These are phyloP conservation scores for Lagerstroemia fauriei DNA, from an alignment of 441 rosid genomes.

Conservation along the genomic window DNA sequence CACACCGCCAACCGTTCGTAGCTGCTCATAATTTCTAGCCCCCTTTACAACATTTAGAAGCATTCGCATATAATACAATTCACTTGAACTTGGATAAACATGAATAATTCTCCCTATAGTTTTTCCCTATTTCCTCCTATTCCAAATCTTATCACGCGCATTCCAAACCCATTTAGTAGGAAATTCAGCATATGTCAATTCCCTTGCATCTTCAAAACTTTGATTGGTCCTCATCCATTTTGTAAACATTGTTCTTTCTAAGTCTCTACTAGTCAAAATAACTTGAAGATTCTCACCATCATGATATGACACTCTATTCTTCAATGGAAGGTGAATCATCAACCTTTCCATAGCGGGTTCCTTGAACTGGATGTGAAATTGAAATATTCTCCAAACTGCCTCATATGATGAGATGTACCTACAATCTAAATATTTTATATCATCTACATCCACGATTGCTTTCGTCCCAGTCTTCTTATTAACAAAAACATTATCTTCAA, in stretches of 20 bases:
- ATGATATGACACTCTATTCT: not conserved
- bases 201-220: not conserved
- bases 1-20: conserved; percentile 4
- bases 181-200: conserved; percentile 1
- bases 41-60: not conserved
- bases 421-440: no score
- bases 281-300: not conserved
- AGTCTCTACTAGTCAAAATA: not conserved
- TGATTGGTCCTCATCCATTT: conserved; percentile 24
- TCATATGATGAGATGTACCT: no score
- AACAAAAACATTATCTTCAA: no score
- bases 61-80: not conserved
- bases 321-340: no score
- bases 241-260: conserved; percentile 5
- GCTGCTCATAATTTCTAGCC: not conserved
- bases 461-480: no score
- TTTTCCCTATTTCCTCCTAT: not conserved
- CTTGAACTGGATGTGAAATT: no score
- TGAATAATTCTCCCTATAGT: not conserved
- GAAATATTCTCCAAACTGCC: no score
- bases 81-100: not conserved
- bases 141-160: not conserved
- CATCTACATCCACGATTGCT: no score
- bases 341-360: no score
- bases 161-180: conserved; percentile 18